phyloP scores from a whole-genome alignment of 2,329 filamentous ascomycete species.

The Exophiala calicioides region DNA sequence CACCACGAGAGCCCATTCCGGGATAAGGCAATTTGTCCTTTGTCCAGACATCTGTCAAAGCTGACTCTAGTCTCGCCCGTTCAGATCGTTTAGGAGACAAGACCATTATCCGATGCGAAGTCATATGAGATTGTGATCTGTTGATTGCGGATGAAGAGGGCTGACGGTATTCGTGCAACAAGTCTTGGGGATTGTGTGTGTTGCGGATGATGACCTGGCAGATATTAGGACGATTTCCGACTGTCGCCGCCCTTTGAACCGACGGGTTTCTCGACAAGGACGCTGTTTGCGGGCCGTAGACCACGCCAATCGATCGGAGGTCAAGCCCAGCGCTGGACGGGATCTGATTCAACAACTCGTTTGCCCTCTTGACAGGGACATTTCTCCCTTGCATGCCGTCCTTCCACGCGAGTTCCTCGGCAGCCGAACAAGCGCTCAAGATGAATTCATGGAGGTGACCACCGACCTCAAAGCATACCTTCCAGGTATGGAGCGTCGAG shows the following conservation, averaged over 20 bases:
- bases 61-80: slow-evolving; percentile 71
- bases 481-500: slow-evolving; percentile 86
- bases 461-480: slow-evolving; percentile 77
- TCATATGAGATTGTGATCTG: slow-evolving; percentile 77
- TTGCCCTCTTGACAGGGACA: slow-evolving; percentile 1
- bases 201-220: slow-evolving; percentile 85
- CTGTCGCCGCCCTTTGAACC: slow-evolving; percentile 74
- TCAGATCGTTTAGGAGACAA: slow-evolving; percentile 74
- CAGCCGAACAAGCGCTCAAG: slow-evolving; percentile 78
- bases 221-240: slow-evolving; percentile 66
- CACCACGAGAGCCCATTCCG: slow-evolving; percentile 70
- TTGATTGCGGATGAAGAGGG: slow-evolving; percentile 54
- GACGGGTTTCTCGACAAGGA: slow-evolving; percentile 57
- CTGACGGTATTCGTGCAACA: slow-evolving; percentile 46
- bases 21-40: slow-evolving; percentile 78
- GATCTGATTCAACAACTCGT: slow-evolving; percentile 39
- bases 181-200: slow-evolving; percentile 68
- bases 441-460: slow-evolving; percentile 80
- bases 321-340: slow-evolving; percentile 68
- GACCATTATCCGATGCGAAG: slow-evolving; percentile 67
- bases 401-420: slow-evolving; percentile 80
- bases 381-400: slow-evolving; percentile 59
- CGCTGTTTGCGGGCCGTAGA: slow-evolving; percentile 69
- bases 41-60: slow-evolving; percentile 80
- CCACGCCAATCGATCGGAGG: slow-evolving; percentile 71